Conservation (phyloP, 345 rosid species). For the Citrus unshiu region DNA sequence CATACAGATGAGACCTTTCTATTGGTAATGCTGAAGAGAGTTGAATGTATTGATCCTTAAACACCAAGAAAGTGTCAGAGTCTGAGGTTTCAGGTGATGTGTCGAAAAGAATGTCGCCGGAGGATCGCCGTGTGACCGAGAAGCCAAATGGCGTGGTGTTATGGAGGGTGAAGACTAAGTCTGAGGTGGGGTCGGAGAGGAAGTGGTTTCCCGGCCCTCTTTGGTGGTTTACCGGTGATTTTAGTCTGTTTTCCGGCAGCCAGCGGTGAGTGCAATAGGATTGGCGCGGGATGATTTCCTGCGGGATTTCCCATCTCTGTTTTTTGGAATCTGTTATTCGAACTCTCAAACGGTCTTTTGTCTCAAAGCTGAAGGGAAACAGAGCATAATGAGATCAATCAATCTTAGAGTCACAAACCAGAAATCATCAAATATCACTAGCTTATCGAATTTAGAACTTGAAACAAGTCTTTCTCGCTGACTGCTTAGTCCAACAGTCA, state of each 20-base stretch:
- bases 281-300: neutral
- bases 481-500: too few relatives aligned
- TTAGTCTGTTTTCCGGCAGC: neutral
- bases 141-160: slow-evolving; percentile 7
- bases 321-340: neutral
- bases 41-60: slow-evolving; percentile 8
- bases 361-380: neutral
- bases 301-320: neutral
- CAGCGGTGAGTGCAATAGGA: neutral
- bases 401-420: neutral
- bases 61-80: neutral
- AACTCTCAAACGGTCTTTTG: neutral
- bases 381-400: neutral
- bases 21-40: neutral
- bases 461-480: too few relatives aligned
- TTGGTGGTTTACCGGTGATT: neutral
- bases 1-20: neutral
- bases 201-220: neutral
- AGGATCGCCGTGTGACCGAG: neutral
- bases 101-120: neutral
- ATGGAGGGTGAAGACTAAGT: neutral
- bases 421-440: neutral
- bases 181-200: neutral
- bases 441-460: too few relatives aligned
- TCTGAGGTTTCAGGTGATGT: neutral